phyloP scores from a whole-genome alignment of 495 filamentous ascomycete genomes.

The Sphaerosporella brunnea region DNA sequence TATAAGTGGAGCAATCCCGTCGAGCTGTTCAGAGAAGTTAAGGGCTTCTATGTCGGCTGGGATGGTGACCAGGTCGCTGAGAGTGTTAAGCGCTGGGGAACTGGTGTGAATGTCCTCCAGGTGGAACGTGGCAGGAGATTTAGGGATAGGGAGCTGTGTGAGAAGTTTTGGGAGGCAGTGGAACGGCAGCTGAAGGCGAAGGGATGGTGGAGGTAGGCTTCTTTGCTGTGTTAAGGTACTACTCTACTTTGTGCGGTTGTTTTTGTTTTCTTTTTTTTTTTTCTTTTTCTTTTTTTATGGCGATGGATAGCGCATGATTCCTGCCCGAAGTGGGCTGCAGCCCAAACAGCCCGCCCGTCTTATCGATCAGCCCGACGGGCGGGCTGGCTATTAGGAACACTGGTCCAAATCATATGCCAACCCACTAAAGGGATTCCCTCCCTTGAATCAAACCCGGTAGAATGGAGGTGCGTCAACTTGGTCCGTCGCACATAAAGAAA shows the following conservation, averaged over 20 bases:
- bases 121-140: slow-evolving; percentile 79
- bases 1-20: slow-evolving; percentile 88
- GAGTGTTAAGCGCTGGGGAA: slow-evolving; percentile 64
- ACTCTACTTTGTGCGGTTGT: background rate
- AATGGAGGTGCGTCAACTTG: too few relatives aligned
- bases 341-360: too few relatives aligned
- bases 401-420: too few relatives aligned
- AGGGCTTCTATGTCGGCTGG: slow-evolving; percentile 84
- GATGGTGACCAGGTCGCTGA: slow-evolving; percentile 64
- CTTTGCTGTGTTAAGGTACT: background rate
- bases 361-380: too few relatives aligned
- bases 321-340: too few relatives aligned
- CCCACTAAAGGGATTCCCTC: too few relatives aligned
- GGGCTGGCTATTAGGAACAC: too few relatives aligned
- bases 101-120: slow-evolving; percentile 51
- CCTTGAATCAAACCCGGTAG: too few relatives aligned
- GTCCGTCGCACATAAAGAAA: too few relatives aligned
- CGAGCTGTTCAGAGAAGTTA: slow-evolving; percentile 74
- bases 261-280: background rate
- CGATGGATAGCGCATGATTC: too few relatives aligned
- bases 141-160: slow-evolving; percentile 84
- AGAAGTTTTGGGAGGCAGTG: slow-evolving; percentile 78
- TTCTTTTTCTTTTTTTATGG: background rate
- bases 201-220: slow-evolving; percentile 44
- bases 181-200: slow-evolving; percentile 74